Percentiles rank a stretch among this genome's conserved stretches.
These are phyloP conservation scores for Penicillium herquei DNA, from an alignment of 495 filamentous ascomycete species.

Conservation along the genomic window DNA sequence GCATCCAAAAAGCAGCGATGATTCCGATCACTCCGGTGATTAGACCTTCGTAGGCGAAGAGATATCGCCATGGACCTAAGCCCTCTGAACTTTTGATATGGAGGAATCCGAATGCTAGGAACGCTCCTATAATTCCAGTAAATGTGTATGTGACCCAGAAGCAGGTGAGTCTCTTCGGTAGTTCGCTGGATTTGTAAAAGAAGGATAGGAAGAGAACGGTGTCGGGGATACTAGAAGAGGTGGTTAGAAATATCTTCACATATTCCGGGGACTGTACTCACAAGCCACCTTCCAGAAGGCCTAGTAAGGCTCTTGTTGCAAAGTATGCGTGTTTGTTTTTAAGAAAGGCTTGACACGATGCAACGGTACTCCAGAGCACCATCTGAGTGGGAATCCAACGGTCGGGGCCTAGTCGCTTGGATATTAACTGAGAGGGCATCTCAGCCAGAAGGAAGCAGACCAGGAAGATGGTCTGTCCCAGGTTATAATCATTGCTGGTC, in stretches of 20 bases:
- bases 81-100: constrained; percentile 39
- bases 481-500: constrained; percentile 47
- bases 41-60: constrained; percentile 21
- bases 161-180: constrained; percentile 58
- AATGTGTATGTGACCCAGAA: constrained; percentile 62
- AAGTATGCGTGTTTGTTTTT: constrained; percentile 58
- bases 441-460: constrained; percentile 12
- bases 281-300: constrained; percentile 61
- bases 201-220: constrained; percentile 65
- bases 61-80: constrained; percentile 38
- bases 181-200: constrained; percentile 65
- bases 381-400: constrained; percentile 34
- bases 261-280: neutral
- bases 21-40: constrained; percentile 58
- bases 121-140: constrained; percentile 45
- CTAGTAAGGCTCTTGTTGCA: constrained; percentile 59
- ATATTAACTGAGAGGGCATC: constrained; percentile 32
- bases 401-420: constrained; percentile 17
- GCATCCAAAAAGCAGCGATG: constrained; percentile 59
- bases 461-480: constrained; percentile 22
- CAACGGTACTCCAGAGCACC: constrained; percentile 28
- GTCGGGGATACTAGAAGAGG: constrained; percentile 7
- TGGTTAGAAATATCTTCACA: neutral
- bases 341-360: constrained; percentile 26
- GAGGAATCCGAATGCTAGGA: constrained; percentile 50